Base-by-base conservation (phyloP, 2,329 filamentous ascomycete genomes). In the Diplodia intermedia region DNA sequence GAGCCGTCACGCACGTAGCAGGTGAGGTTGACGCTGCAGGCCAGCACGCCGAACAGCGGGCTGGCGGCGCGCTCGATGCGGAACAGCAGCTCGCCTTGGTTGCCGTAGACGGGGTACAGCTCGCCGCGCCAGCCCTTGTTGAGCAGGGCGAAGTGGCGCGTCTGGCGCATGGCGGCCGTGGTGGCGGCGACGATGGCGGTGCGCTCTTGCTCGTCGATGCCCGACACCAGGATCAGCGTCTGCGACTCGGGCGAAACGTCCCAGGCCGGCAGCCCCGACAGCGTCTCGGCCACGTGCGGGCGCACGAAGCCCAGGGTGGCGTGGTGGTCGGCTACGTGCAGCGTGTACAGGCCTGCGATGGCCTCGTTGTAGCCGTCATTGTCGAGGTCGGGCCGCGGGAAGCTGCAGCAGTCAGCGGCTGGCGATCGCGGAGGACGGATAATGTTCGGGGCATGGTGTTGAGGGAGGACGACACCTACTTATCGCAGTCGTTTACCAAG, bases 101-200 rank as follows among this genome's bases (percentile, higher is more conserved):
- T 70, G 0, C 78, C 79, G 67, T 80, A 80, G 11, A 83, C 78
- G 0, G 79, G 74, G 57, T 82, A 82, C 36, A 78, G 65, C 70
- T 83, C 81, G 23, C 78, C 73, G 8, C 79, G 72, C 80, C 80
- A 83, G 72, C 80, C 74, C 38, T 79, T 72, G 31, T 56, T 33
- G 71, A 98, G 84, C 0, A 97, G 84, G 43, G 86, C 82, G 76
- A 98, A 98, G 1, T 86, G 87, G 8, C 85, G 82, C n/a, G 86
- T 85, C n/a, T 86, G 82, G 20, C 90, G 88, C 85, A 94, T 92
- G 71, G 90, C 86, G 1, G 83, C 76, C 40, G 90, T 84, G 5
- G 93, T 89, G 52, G 82, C 79, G 4, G 81, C 82, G 9, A 89
- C 78, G 11, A 83, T 77, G 4, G 82, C 79, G 54, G 86, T 93